Base-by-base conservation (phyloP, 2,329 filamentous ascomycete genomes). In the Curvularia lunata region DNA sequence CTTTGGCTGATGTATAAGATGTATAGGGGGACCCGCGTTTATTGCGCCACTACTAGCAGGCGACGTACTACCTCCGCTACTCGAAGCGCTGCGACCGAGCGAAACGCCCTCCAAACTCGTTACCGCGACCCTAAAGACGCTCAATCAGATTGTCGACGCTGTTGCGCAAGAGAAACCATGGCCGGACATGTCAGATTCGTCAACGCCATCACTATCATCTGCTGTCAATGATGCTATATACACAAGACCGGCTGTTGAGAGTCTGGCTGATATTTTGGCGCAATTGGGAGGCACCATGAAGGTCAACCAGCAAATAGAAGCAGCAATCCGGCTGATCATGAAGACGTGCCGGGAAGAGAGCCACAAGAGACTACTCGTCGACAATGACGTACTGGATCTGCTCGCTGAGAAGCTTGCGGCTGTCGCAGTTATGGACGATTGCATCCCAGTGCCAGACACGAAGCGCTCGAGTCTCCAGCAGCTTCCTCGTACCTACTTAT, bases 1-100 rank as follows among this genome's bases (percentile, higher is more conserved):
- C 38, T 13, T 48, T 60, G 54, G 61, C 67, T 73, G 62, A 71
- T 59, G 37, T 50, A 47, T 54, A 43, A 42, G 46, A 42, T 27
- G 37, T 53, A 53, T 48, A 96, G 92, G 90, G 65, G 93, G 94
- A 5, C 86, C 91, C 43, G 81, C 88, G 16, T 97, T 95, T 75
- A 84, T 97, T 41, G 79, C 83, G 6, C 90, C 92, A 16, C 81
- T 98, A 27, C 82, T 92, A 60, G 84, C 88, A 25, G 87, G 88
- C 52, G 82, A 83, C 56, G 83, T 87, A 9, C 79, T 96, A n/a
- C 83, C 87, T 7, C 84, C 85, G n/a, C 82, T 96, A 55, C 80
- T 96, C 56, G 80, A 85, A 65, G 86, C 88, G 58, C 79, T 92
- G n/a, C 88, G 89, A 40, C 87, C 89, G 0, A 79, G 77, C 55